Evolutionary conservation across 257 asterid genomes (phyloP), one percentile per base, ranked within the genome.

Genomic region (Lithospermum erythrorhizon): DNA sequence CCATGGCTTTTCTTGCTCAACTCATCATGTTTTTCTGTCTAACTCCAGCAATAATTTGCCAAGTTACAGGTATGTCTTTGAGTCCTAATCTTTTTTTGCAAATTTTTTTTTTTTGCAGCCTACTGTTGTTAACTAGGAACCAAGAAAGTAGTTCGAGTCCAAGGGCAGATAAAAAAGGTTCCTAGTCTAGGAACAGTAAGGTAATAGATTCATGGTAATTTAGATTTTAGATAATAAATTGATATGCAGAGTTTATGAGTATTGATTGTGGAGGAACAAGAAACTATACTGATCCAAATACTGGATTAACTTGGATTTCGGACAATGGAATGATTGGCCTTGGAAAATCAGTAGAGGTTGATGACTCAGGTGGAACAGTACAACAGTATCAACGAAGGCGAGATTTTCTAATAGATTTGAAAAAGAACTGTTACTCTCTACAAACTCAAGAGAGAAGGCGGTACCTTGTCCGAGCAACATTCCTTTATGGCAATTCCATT

Each of bases 181-280:
- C 21, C 4, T 20, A 1, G n/a, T 52, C 5, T 7, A 17, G 21
- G 21, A 53, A 21, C 27, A 21, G 57, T 3, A 20, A 19, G 15
- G 13, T n/a, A 23, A 53, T 53, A 9, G 57, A 53, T 53, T 22
- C 13, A 11, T 6, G 24, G 16, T n/a, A 13, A 53, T 20, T 11
- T 21, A 20, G 23, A n/a, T 29, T 20, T 11, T 21, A 20, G 23
- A n/a, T 29, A 19, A 49, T 11, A 65, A 61, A 24, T 32, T 64
- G 58, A 47, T 25, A 47, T 79, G 97, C 96, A 88, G 98, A 91
- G 68, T 91, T 91, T 80, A 69, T 78, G 27, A 93, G 95, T 72
- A 75, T 93, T 72, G 98, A 93, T 75, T 93, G 98, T 70, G 98
- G 98, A 67, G 90, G 85, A 49, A 73, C 80, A 52, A 71, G 63